A percentile compares a stretch with the other conserved stretches of the same genome.
Evolutionary conservation across 257 asterid species (phyloP).

Genomic region (Thymus quinquecostatus): DNA sequence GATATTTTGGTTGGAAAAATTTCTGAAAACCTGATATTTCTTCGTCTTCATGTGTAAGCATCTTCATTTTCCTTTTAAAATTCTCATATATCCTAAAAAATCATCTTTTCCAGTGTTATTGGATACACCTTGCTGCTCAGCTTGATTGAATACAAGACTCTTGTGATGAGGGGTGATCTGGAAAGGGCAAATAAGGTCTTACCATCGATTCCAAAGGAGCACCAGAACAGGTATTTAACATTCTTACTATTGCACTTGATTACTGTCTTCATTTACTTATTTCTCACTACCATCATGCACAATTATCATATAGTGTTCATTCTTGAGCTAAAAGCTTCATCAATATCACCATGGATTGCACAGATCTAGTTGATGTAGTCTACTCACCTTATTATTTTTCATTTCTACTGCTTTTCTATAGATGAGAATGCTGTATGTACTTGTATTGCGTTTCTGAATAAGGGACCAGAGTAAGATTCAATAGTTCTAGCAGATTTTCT

Average conservation of each 20-base stretch:
- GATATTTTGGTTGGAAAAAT: conserved; percentile 8
- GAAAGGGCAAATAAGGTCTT: conserved; percentile 84
- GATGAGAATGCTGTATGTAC: conserved; percentile 20
- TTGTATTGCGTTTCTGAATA: conserved; percentile 4
- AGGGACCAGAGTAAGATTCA: background rate
- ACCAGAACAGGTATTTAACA: conserved; percentile 68
- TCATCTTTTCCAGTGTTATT: conserved; percentile 62
- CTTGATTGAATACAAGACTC: conserved; percentile 97
- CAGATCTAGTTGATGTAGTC: background rate
- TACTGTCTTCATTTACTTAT: conserved; percentile 7
- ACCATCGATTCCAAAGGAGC: conserved; percentile 89
- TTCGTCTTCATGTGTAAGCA: conserved; percentile 2
- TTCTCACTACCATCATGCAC: conserved; percentile 6
- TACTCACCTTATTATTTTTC: conserved; percentile 14
- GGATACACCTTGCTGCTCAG: conserved; percentile 86
- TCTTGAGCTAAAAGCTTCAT: background rate
- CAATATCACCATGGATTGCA: conserved; percentile 12
- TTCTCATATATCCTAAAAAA: conserved; percentile 23
- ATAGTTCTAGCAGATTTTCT: conserved; percentile 2
- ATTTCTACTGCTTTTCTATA: conserved; percentile 6
- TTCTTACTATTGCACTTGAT: conserved; percentile 22
- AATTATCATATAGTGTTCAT: conserved; percentile 7
- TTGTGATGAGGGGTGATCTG: conserved; percentile 94
- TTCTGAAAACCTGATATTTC: background rate
- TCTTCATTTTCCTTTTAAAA: conserved; percentile 6